phyloP scores from a whole-genome alignment of 2,329 filamentous ascomycete genomes.

The Fusarium concolor region DNA sequence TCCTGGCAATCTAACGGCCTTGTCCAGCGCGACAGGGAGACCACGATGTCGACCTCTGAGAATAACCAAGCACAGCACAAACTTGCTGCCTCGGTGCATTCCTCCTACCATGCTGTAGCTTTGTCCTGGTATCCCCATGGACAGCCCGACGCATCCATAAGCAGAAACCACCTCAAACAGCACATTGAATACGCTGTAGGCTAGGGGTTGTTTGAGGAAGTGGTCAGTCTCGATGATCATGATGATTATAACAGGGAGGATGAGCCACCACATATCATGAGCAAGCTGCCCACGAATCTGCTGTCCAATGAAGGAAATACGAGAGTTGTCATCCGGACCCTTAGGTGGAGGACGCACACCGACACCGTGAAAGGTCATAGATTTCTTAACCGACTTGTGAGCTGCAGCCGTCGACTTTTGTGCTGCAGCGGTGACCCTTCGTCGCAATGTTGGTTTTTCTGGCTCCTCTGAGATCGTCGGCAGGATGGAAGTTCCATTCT shows the following conservation, averaged over 20 bases:
- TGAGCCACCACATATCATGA: conserved; percentile 75
- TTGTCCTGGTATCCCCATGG: conserved; percentile 64
- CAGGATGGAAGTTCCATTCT: conserved; percentile 21
- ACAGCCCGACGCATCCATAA: conserved; percentile 72
- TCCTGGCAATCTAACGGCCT: conserved; percentile 60
- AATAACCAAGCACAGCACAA: conserved; percentile 69
- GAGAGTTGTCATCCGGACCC: conserved; percentile 50
- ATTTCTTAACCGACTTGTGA: conserved; percentile 52
- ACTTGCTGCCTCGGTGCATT: conserved; percentile 66
- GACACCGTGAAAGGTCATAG: conserved; percentile 59
- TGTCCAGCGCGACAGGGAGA: conserved; percentile 66
- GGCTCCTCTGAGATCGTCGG: conserved; percentile 47
- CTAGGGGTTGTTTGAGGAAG: conserved; percentile 62
- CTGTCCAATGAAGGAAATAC: conserved; percentile 62
- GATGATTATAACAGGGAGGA: conserved; percentile 69
- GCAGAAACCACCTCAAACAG: conserved; percentile 68
- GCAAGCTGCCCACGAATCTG: conserved; percentile 74
- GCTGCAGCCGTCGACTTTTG: conserved; percentile 50
- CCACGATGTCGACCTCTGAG: conserved; percentile 67
- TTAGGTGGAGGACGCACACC: conserved; percentile 49
- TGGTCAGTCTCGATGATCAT: conserved; percentile 69
- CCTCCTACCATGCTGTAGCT: conserved; percentile 67
- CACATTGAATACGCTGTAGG: conserved; percentile 70
- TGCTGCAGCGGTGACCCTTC: conserved; percentile 45
- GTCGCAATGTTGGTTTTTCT: conserved; percentile 32